A percentile compares a stretch with the other conserved stretches of the same genome.
These are phyloP conservation scores for Discostella pseudostelligera DNA, from an alignment of 108 stramenopile species.

Conservation along the genomic window DNA sequence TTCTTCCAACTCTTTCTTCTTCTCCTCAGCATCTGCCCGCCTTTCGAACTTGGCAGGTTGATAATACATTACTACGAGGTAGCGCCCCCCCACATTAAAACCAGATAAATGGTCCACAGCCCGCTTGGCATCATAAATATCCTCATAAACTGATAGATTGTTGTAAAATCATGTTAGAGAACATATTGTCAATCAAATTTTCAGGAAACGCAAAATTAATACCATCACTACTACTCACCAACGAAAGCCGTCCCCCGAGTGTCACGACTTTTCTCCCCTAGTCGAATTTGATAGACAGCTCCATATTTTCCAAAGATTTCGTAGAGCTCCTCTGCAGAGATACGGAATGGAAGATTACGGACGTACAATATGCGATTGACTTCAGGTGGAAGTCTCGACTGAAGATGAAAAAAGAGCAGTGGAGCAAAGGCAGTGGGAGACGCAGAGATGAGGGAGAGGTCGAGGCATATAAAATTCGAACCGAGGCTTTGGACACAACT, in stretches of 20 bases:
- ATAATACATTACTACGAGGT: conserved; percentile 96
- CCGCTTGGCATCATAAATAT: conserved; percentile 97
- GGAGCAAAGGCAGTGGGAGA: not conserved
- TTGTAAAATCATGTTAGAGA: not conserved
- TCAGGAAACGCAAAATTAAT: conserved; percentile 1
- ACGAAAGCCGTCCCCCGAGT: conserved; percentile 98
- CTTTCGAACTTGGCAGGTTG: conserved; percentile 83
- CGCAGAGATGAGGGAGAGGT: not conserved
- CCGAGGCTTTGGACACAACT: not conserved
- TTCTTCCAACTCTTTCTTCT: conserved; percentile 93
- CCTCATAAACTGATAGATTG: conserved; percentile 60
- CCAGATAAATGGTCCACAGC: conserved; percentile 97
- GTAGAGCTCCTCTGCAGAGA: conserved; percentile 96
- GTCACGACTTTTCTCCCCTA: conserved; percentile 81
- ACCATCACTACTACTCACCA: conserved; percentile 49
- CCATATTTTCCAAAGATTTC: conserved; percentile 99
- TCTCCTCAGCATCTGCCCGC: conserved; percentile 68
- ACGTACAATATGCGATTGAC: conserved; percentile 96
- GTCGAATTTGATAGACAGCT: conserved; percentile 94
- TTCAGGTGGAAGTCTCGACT: conserved; percentile 94
- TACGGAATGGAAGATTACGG: conserved; percentile 96
- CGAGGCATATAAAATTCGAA: not conserved
- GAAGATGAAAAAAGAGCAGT: not conserved
- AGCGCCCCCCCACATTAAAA: conserved; percentile 97
- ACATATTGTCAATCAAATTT: not conserved